Percentiles rank a stretch among this genome's conserved stretches.
These are phyloP conservation scores for Phanerochaete sordida DNA, from an alignment of 768 basidiomycete genomes.

Conservation along the genomic window DNA sequence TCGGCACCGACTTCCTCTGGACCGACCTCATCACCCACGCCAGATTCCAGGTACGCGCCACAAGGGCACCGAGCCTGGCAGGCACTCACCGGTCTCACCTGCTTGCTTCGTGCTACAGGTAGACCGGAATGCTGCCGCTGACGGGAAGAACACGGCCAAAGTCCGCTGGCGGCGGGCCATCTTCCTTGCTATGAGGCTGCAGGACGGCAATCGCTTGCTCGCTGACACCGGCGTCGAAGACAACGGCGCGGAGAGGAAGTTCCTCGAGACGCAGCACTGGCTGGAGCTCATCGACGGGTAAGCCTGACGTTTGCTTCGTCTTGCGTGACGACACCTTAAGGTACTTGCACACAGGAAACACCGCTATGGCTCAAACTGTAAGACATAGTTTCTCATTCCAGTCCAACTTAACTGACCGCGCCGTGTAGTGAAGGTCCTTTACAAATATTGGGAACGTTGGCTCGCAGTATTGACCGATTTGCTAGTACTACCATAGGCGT, in stretches of 20 bases:
- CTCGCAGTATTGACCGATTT: background rate
- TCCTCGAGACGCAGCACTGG: constrained; percentile 60
- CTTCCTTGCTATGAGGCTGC: constrained; percentile 38
- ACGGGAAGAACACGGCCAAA: constrained; percentile 42
- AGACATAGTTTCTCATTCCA: constrained; percentile 18
- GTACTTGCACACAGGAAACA: constrained; percentile 40
- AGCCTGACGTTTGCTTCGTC: constrained; percentile 20
- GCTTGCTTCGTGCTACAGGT: constrained; percentile 28
- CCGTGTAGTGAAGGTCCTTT: constrained; percentile 40
- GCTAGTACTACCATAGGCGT: constrained; percentile 52
- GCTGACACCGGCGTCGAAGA: constrained; percentile 25
- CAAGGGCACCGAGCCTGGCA: background rate
- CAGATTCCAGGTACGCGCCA: constrained; percentile 19
- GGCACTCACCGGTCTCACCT: background rate
- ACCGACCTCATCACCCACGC: constrained; percentile 19
- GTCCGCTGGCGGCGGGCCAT: constrained; percentile 47
- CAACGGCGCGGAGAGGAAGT: constrained; percentile 36
- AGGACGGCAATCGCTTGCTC: constrained; percentile 41
- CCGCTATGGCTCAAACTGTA: constrained; percentile 60
- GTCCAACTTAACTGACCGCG: background rate
- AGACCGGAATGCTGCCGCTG: constrained; percentile 37
- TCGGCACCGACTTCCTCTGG: constrained; percentile 22
- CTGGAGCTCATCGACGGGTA: constrained; percentile 59
- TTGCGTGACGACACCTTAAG: background rate
- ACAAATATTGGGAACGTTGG: background rate